Base-by-base conservation (phyloP, 1,139 yeast species). In the Geotrichum restrictum region DNA sequence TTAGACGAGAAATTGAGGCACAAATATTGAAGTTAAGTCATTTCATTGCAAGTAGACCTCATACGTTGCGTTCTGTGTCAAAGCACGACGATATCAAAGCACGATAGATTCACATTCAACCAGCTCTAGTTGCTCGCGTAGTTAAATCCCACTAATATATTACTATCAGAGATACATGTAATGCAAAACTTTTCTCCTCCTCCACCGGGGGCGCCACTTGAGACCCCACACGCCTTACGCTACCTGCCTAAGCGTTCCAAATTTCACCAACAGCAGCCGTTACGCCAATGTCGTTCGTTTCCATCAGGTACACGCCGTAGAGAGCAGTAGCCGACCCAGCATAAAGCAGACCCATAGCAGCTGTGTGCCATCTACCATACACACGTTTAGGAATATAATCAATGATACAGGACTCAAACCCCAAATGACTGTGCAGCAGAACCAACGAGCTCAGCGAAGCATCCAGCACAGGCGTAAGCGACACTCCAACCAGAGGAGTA, bases 331-430 rank as follows among this genome's bases (percentile, higher is more conserved):
- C 80, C 7, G 95, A 78, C 34, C 96, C 96, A 8, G 81, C 69
- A 49, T 83, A 80, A 62, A 91, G 76, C 48, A 85, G 69, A 60
- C 77, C 76, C 74, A 80, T 76, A 52, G 93, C 87, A 44, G 75
- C 67, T 53, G 74, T 77, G 71, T 86, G 85, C 78, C 85, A 79
- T 43, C 74, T 65, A 10, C 95, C 95, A 68, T 83, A 91, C 38
- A 83, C 88, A 67, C 96, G 80, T 69, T 76, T 75, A 50, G 96
- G 97, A 57, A 91, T 84, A 71, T 89, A 89, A 70, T 91, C 97
- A 57, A 83, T 80, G 65, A 91, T 88, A 73, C 96, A 88, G 36
- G 95, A 77, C 64, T 82, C 83, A 72, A 91, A 79, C 0, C 97
- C 98, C 53, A 82, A 78, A 69, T 86, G 87, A 55, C 84, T 77